phyloP scores from a whole-genome alignment of 2,329 filamentous ascomycete species.

The Trichoderma endophyticum region DNA sequence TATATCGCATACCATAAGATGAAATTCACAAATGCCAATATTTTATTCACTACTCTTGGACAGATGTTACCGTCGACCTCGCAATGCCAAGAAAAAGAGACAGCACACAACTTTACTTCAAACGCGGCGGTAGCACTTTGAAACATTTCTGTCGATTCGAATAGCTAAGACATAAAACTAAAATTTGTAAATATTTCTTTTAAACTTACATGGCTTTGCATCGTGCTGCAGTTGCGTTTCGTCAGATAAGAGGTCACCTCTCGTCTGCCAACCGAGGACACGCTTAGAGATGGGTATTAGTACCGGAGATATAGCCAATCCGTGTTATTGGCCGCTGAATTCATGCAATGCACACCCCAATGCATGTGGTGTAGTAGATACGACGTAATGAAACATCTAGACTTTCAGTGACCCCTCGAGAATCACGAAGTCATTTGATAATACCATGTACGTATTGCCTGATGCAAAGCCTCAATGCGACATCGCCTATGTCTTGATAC shows the following conservation, averaged over 20 bases:
- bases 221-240: not conserved
- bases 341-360: not conserved
- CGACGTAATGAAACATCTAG: not conserved
- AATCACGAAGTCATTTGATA: not conserved
- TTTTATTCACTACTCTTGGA: not conserved
- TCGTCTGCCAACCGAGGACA: not conserved
- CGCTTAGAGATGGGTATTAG: not conserved
- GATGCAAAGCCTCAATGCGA: not conserved
- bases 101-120: not conserved
- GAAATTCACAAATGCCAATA: not conserved
- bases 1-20: not conserved
- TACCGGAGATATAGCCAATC: not conserved
- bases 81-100: not conserved
- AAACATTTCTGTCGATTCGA: not conserved
- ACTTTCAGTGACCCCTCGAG: not conserved
- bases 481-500: not conserved
- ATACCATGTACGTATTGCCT: not conserved
- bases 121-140: not conserved
- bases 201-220: not conserved
- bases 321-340: not conserved
- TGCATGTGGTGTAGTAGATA: not conserved
- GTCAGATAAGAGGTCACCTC: not conserved
- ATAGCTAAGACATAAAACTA: not conserved
- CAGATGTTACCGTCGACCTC: not conserved
- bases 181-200: not conserved